Base-by-base conservation (phyloP, 208 protist genomes). In the Trypanosoma cruzi region DNA sequence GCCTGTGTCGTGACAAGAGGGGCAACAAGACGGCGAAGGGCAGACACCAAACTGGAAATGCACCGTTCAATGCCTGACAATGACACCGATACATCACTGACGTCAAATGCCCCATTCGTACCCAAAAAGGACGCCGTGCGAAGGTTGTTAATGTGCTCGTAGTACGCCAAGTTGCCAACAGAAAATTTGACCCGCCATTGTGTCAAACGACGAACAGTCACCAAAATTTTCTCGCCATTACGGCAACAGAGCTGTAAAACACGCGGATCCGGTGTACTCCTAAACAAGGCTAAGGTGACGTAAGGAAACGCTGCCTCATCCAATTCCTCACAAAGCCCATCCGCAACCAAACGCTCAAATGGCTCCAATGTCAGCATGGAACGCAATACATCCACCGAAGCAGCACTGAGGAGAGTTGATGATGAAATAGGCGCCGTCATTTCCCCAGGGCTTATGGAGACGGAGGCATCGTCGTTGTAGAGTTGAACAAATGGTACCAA, bases 401-500 rank as follows among this genome's bases (percentile, higher is more conserved):
- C 79, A 13, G 88, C 88, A 46, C 84, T 76, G 22, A 97, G 84
- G 50, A 97, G 76, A 34, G 77, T 92, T 1, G 82, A 62, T 0
- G 81, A 77, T 32, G 89, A 86, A 64, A 97, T 94, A 4, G 92
- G 88, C 14, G 88, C 75, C 29, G 82, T 94, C 88, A 95, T 95
- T 57, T 82, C 76, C 20, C 92, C 92, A 44, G 85, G 54, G 64
- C 69, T 77, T 69, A 97, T 90, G 32, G 65, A 62, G 8, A 77
- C 92, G 13, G 73, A 74, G 16, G 92, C 89, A 70, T 97, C 89
- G 68, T 97, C 92, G 75, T 97, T 97, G 81, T 97, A 97, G 2
- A 97, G 84, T 73, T 97, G 92, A 60, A 89, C 92, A 79, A 97
- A 97, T 1, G 92, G 92, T 18, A 95, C 92, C 46, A 97, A 73